These are phyloP conservation scores for Trichophyton simii DNA, from an alignment of 2,329 filamentous ascomycete genomes.

Conservation along the genomic window DNA sequence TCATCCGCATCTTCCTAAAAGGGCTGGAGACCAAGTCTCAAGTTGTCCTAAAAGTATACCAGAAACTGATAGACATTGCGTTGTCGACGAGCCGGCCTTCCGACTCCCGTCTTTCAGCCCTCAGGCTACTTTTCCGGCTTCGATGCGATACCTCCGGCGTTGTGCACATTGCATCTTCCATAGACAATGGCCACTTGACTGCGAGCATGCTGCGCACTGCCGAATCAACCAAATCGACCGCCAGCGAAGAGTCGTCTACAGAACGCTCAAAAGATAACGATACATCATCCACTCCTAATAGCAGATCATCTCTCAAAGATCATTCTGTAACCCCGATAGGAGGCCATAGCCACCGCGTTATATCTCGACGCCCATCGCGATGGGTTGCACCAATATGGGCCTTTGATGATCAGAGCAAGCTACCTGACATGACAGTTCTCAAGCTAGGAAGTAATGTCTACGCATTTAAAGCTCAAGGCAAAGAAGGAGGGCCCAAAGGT, in stretches of 20 bases:
- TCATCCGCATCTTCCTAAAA: slow-evolving; percentile 64
- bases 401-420: slow-evolving; percentile 40
- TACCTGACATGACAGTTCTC: slow-evolving; percentile 42
- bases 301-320: slow-evolving; percentile 24
- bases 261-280: slow-evolving; percentile 29
- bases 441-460: slow-evolving; percentile 40
- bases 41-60: slow-evolving; percentile 53
- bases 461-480: slow-evolving; percentile 33
- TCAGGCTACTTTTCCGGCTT: slow-evolving; percentile 70
- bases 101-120: slow-evolving; percentile 58
- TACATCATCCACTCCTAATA: slow-evolving; percentile 16
- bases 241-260: slow-evolving; percentile 29
- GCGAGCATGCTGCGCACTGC: slow-evolving; percentile 54
- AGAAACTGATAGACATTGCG: slow-evolving; percentile 51
- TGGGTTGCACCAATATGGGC: slow-evolving; percentile 42
- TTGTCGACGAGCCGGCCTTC: slow-evolving; percentile 48
- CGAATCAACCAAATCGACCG: slow-evolving; percentile 37
- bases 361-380: slow-evolving; percentile 22
- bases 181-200: slow-evolving; percentile 63
- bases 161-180: slow-evolving; percentile 56
- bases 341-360: slow-evolving; percentile 24
- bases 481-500: slow-evolving; percentile 16
- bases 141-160: slow-evolving; percentile 70
- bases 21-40: slow-evolving; percentile 53
- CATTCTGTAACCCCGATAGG: slow-evolving; percentile 20